Percentiles rank a stretch among this genome's conserved stretches.
phyloP scores from a whole-genome alignment of 2,329 filamentous ascomycete genomes.

The Cordyceps cicadae region DNA sequence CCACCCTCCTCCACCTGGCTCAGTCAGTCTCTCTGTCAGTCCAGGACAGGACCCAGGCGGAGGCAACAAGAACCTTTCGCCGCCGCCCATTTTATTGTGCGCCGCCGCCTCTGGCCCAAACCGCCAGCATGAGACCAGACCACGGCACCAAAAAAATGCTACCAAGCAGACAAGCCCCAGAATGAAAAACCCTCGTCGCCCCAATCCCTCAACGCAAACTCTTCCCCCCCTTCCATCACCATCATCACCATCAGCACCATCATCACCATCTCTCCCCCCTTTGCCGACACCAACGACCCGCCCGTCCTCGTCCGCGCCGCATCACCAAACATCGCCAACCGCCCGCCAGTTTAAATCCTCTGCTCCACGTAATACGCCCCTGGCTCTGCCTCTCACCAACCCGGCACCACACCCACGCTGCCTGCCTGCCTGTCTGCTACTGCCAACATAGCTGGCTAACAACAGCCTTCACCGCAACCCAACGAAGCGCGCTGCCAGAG shows the following conservation, averaged over 20 bases:
- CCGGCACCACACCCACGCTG: not conserved
- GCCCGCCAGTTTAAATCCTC: slow-evolving; percentile 1
- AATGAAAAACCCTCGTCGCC: slow-evolving; percentile 23
- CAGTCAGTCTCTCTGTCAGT: not conserved
- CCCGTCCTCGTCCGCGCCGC: slow-evolving; percentile 12
- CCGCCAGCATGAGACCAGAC: slow-evolving; percentile 34
- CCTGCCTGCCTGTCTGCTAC: not conserved
- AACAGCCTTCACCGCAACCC: not conserved
- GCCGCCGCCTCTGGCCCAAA: slow-evolving; percentile 28
- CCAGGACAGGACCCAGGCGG: not conserved
- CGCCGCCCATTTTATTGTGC: slow-evolving; percentile 18
- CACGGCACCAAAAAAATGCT: slow-evolving; percentile 23
- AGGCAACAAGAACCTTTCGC: slow-evolving; percentile 11
- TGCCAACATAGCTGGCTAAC: not conserved
- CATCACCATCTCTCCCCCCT: slow-evolving; percentile 5
- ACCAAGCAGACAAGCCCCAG: slow-evolving; percentile 27
- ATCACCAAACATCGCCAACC: slow-evolving; percentile 15
- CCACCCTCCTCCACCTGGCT: not conserved
- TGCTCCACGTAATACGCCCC: slow-evolving; percentile 13
- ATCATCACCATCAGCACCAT: slow-evolving; percentile 5
- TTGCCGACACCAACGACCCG: slow-evolving; percentile 7
- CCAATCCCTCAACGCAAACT: slow-evolving; percentile 4
- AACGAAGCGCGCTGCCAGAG: slow-evolving; percentile 8
- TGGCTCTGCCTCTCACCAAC: not conserved
- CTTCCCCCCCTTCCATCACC: slow-evolving; percentile 9